These are phyloP conservation scores for Abrus pulchellus DNA, from an alignment of 306 rosid genomes.

Conservation along the genomic window DNA sequence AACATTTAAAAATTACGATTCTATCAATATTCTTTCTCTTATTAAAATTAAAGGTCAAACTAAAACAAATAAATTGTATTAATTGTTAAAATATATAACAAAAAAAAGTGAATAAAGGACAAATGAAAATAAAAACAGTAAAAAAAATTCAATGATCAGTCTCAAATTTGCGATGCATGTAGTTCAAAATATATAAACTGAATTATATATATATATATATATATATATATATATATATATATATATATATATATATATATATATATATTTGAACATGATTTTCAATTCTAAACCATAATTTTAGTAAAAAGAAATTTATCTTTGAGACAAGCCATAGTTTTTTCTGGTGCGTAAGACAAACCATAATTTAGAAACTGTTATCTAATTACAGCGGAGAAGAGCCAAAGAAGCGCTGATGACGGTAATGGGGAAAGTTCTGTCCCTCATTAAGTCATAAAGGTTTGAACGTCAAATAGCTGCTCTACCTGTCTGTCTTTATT, in stretches of 20 bases:
- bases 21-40: too few relatives aligned
- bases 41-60: too few relatives aligned
- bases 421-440: not conserved
- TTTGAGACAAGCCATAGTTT: too few relatives aligned
- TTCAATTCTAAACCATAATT: not conserved
- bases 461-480: not conserved
- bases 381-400: not conserved
- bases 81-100: too few relatives aligned
- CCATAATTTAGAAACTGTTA: not conserved
- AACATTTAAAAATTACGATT: too few relatives aligned
- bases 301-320: too few relatives aligned
- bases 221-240: not conserved
- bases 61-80: too few relatives aligned
- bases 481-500: not conserved
- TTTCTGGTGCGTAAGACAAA: not conserved
- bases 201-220: not conserved
- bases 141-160: too few relatives aligned
- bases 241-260: not conserved
- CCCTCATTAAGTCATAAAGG: not conserved
- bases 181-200: not conserved
- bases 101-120: too few relatives aligned
- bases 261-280: not conserved
- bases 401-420: slow-evolving; percentile 1
- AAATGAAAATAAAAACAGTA: too few relatives aligned
- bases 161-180: not conserved